Conservation (phyloP, 495 filamentous ascomycete species). For the Penicillium desertorum region DNA sequence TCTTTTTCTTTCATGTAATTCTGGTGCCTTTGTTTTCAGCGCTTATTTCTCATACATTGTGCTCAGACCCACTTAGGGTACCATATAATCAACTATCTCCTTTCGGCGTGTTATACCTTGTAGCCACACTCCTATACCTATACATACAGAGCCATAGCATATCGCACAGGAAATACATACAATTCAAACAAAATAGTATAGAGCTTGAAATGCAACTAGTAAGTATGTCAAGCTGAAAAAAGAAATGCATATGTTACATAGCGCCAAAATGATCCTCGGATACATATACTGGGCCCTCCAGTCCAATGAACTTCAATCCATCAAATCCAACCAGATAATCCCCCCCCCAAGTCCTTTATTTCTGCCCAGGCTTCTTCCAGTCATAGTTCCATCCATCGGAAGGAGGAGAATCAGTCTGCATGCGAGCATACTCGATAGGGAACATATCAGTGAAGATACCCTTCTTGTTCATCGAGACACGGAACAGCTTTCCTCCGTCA, state of each 20-base stretch:
- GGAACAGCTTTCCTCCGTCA: conserved; percentile 76
- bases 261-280: conserved; percentile 25
- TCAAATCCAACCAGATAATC: conserved; percentile 5
- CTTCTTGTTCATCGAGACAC: conserved; percentile 82
- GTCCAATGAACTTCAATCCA: conserved; percentile 6
- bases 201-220: neutral
- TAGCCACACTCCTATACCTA: neutral
- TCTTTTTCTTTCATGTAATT: conserved; percentile 22
- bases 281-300: conserved; percentile 17
- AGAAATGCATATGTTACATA: conserved; percentile 31
- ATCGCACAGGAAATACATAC: neutral
- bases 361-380: conserved; percentile 45
- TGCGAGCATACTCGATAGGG: conserved; percentile 84
- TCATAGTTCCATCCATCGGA: conserved; percentile 76
- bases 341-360: conserved; percentile 10
- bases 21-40: conserved; percentile 11
- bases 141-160: neutral
- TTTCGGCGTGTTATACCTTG: conserved; percentile 1
- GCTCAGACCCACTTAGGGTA: conserved; percentile 1
- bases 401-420: conserved; percentile 75
- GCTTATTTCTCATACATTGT: conserved; percentile 12
- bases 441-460: conserved; percentile 64
- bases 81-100: conserved; percentile 14
- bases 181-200: neutral
- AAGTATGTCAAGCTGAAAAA: conserved; percentile 10